Evolutionary conservation across 768 basidiomycete species (phyloP).

Genomic region (Boletus rubroflammeus): DNA sequence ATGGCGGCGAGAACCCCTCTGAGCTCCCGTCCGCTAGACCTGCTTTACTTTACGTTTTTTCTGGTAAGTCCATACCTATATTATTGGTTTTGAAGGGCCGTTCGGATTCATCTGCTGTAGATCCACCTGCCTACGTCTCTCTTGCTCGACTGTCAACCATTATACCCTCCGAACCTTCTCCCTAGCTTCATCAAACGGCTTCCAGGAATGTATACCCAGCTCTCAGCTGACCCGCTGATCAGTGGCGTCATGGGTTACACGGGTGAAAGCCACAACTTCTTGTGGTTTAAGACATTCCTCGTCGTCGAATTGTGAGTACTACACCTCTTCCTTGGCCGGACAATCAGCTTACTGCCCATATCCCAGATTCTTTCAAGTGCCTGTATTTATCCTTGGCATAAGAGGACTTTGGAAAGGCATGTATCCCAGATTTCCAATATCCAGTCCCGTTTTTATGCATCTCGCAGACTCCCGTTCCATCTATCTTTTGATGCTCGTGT

Average conservation of each 20-base stretch:
- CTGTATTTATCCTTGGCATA: conserved; percentile 70
- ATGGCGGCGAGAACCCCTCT: conserved; percentile 36
- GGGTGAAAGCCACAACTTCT: conserved; percentile 34
- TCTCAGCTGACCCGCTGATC: conserved; percentile 68
- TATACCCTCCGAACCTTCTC: conserved; percentile 53
- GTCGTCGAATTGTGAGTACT: conserved; percentile 54
- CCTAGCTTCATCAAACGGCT: conserved; percentile 46
- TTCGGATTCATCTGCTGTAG: conserved; percentile 25
- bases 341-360: background rate
- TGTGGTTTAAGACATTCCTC: conserved; percentile 67
- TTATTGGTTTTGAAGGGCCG: background rate
- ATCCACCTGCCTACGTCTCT: conserved; percentile 69
- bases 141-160: conserved; percentile 64
- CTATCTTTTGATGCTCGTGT: conserved; percentile 64
- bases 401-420: conserved; percentile 55
- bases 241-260: conserved; percentile 46
- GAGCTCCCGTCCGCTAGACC: conserved; percentile 55
- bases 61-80: conserved; percentile 38
- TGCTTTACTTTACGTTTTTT: conserved; percentile 72
- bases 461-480: conserved; percentile 46
- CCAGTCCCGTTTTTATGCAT: background rate
- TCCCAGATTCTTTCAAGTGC: conserved; percentile 61
- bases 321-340: background rate
- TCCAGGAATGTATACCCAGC: conserved; percentile 46
- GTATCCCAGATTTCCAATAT: background rate